Evolutionary conservation across 306 rosid species (phyloP), one percentile per base, ranked within the genome.

Genomic region (Fragaria nilgerrensis): DNA sequence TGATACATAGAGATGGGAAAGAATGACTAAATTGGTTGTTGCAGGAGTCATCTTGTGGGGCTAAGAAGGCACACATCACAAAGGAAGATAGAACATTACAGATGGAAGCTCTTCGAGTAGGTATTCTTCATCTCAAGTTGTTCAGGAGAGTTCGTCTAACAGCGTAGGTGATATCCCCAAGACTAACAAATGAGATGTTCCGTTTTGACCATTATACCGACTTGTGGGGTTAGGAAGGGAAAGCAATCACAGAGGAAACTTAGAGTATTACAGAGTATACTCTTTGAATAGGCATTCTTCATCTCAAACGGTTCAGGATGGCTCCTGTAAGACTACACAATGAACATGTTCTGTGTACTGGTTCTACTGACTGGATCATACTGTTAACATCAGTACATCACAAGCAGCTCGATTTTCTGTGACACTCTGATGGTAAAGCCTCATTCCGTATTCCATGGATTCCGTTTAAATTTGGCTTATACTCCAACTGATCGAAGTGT

Each of bases 131-230:
- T 88, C 91, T 76, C 91, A 83, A 80, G 95, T 87, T 85, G 83
- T 79, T 65, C 94, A 83, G 80, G 96, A 87, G 82, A 89, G 93
- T 89, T 92, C 88, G 53, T 86, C 93, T 75, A 89, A 88, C 84
- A 90, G 97, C 3, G 83, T 88, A 23, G 81, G 92, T 56, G 90
- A 92, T 83, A 55, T 72, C 49, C 91, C 91, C 15, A 89, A 90
- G 81, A 48, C 80, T 72, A 83, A 80, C 71, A 74, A 86, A 49
- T 84, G 79, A 66, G 49, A 77, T 48, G 70, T 17, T 63, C 39
- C 16, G 41, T 74, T 44, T 71, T 78, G 56, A 66, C 32, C 64
- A 70, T 58, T 53, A 77, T 75, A 44, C 73, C 72, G 65, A 78
- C 45, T 9, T 45, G 79, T 78, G 86, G 80, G 47, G 93, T 81